phyloP scores from a whole-genome alignment of 768 basidiomycete genomes.

The Pleurotus djamor region DNA sequence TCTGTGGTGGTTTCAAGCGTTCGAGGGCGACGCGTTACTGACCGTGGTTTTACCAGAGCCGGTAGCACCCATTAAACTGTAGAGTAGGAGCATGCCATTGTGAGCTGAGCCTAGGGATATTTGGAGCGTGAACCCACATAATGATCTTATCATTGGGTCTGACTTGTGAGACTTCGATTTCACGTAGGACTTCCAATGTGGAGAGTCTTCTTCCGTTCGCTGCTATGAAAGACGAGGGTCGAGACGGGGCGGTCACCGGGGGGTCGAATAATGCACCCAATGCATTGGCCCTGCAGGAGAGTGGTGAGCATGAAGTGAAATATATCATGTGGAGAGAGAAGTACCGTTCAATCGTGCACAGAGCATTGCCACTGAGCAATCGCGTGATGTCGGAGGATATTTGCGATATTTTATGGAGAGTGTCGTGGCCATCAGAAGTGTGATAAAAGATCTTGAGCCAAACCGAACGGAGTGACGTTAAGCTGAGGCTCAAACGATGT shows the following conservation, averaged over 20 bases:
- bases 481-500: background rate
- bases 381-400: background rate
- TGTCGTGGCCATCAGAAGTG: background rate
- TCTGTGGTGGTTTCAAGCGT: background rate
- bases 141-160: slow-evolving; percentile 1
- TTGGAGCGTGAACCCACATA: background rate
- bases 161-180: too few species aligned
- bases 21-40: background rate
- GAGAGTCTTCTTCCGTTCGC: too few species aligned
- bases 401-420: background rate
- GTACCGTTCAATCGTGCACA: background rate
- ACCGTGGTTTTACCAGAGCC: slow-evolving; percentile 23
- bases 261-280: too few species aligned
- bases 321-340: background rate
- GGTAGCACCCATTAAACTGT: slow-evolving; percentile 21
- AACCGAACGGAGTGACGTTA: background rate
- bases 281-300: too few species aligned
- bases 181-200: too few species aligned
- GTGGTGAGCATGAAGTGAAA: too few species aligned
- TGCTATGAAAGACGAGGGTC: too few species aligned
- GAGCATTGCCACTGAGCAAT: background rate
- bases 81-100: background rate
- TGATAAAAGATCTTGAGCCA: background rate
- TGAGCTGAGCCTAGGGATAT: background rate
- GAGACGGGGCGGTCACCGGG: too few species aligned